phyloP scores from a whole-genome alignment of 495 filamentous ascomycete genomes.

The Penicillium samsonianum region DNA sequence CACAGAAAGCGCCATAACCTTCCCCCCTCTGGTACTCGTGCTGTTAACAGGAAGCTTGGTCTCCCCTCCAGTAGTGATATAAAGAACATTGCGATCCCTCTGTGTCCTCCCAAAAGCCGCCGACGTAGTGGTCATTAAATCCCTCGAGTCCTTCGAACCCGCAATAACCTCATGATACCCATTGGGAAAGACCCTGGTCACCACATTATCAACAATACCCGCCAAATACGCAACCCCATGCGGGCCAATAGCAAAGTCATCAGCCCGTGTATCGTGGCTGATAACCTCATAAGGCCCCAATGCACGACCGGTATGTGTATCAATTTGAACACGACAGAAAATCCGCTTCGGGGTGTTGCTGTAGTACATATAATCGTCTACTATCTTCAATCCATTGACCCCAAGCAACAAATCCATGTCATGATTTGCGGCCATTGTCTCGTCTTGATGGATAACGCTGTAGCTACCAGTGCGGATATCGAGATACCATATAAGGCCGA shows the following conservation, averaged over 20 bases:
- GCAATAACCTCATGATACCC: not conserved
- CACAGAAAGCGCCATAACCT: constrained; percentile 4
- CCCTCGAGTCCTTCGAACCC: not conserved
- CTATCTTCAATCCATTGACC: constrained; percentile 36
- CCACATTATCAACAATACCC: constrained; percentile 4
- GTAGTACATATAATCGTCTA: constrained; percentile 37
- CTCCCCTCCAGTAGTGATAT: constrained; percentile 16
- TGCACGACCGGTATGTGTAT: constrained; percentile 28
- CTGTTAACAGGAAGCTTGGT: constrained; percentile 3
- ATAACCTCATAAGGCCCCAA: constrained; percentile 12
- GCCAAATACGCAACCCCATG: constrained; percentile 9
- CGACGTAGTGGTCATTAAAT: constrained; percentile 2
- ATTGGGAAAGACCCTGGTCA: constrained; percentile 1
- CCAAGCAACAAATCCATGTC: constrained; percentile 25
- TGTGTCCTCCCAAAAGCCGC: not conserved
- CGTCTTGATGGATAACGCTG: constrained; percentile 32
- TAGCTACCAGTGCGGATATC: constrained; percentile 38
- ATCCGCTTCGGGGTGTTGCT: constrained; percentile 29
- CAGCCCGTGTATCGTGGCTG: not conserved
- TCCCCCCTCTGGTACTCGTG: constrained; percentile 10
- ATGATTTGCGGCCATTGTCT: constrained; percentile 39
- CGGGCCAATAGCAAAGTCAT: constrained; percentile 15
- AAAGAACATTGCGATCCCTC: constrained; percentile 3
- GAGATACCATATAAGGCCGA: constrained; percentile 40
- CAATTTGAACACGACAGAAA: constrained; percentile 32